Conservation (phyloP, 139 green algal genomes). For the Dunaliella sp. region DNA sequence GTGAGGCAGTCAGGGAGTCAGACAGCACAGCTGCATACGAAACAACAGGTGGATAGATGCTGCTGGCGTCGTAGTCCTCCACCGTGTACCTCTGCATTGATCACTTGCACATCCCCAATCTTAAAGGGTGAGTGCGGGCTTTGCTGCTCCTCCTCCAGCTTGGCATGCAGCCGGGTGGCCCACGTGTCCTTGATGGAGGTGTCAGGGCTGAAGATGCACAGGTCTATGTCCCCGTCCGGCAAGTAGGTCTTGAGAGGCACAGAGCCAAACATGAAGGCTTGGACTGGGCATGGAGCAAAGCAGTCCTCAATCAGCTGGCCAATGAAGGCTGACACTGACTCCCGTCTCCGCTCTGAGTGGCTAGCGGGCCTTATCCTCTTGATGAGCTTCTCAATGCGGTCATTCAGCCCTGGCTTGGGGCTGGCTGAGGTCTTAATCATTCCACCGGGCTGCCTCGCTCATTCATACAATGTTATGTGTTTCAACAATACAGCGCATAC, state of each 20-base stretch:
- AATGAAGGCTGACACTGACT: conserved; percentile 9
- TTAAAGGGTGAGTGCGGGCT: conserved; percentile 55
- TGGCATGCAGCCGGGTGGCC: conserved; percentile 56
- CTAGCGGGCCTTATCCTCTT: conserved; percentile 1
- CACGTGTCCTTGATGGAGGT: conserved; percentile 59
- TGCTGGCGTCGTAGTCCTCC: no score
- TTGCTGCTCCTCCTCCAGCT: conserved; percentile 69
- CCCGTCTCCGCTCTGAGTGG: background rate
- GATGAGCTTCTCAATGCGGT: conserved; percentile 4
- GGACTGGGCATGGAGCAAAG: background rate
- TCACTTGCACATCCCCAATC: conserved; percentile 77
- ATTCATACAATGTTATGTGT: no score
- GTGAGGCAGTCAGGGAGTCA: no score
- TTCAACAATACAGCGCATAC: no score
- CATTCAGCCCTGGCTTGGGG: background rate
- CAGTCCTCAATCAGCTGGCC: background rate
- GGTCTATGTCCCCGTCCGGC: conserved; percentile 96
- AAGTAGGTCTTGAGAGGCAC: conserved; percentile 94
- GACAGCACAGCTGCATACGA: no score
- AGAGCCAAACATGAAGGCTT: conserved; percentile 85
- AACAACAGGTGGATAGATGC: no score
- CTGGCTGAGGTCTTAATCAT: no score
- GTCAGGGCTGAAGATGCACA: conserved; percentile 74
- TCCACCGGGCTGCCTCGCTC: no score
- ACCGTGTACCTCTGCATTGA: conserved; percentile 85